Evolutionary conservation across 225 moss, liverwort and hornwort genomes (phyloP), one percentile per base, ranked within the genome.

Genomic region (Pleurozium schreberi): DNA sequence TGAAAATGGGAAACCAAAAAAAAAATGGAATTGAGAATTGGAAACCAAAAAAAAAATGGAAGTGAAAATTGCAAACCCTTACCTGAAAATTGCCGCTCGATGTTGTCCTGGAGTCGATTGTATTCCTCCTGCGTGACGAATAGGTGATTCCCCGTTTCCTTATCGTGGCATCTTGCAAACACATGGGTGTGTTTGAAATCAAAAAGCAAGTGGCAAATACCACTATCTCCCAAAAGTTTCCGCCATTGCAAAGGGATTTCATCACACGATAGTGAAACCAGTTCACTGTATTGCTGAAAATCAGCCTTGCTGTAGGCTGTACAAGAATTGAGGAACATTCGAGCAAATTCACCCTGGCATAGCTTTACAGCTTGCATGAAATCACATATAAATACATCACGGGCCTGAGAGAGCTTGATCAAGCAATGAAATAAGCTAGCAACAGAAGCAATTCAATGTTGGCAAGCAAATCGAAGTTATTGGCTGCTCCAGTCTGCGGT

Each of bases 271-370:
- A 36, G 4, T 65, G 18, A 36, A 8, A 65, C 10, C 1, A 65
- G 18, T 65, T 65, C 10, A 34, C 3, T 65, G 6, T 65, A 65
- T 0, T 4, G 5, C 18, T 8, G 8, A 1, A 65, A 65, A 36
- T 65, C 9, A 1, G 18, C 18, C 65, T 65, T 65, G 5, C 2
- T 10, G 1, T 65, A 19, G 0, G 9, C 0, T 34, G 34, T 64
- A 2, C 2, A 9, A 3, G 0, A 1, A 3, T n/a, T 11, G 0
- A 21, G 0, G 21, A 67, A 38, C n/a, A 67, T n/a, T 1, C 3
- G 3, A 1, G 6, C n/a, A 5, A 67, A 12, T 6, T n/a, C 38
- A 10, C n/a, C 20, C 10, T 67, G 5, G 12, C 67, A 38, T 3
- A 67, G 6, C 6, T n/a, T 67, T 6, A 67, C 13, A 0, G 8